Base-by-base conservation (phyloP, 2,329 filamentous ascomycete genomes). In the Trichoderma atrobrunneum region DNA sequence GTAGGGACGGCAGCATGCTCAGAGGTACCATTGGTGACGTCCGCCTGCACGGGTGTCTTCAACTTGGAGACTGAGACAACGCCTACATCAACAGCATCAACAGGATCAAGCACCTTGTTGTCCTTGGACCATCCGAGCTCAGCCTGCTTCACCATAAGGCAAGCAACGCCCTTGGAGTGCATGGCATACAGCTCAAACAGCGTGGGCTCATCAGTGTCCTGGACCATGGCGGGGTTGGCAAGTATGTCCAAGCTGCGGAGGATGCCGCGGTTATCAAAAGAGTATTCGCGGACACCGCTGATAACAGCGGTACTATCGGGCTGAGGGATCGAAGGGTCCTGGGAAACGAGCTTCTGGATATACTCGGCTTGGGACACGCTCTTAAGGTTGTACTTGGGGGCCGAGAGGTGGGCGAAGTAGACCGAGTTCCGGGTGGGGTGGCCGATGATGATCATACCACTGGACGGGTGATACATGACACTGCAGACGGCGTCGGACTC, bases 401-500 rank as follows among this genome's bases (percentile, higher is more conserved):
- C 95, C 67, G 95, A 98, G 48, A 99, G 86, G 78, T 98, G 95
- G 65, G 98, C 90, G 83, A 99, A 97, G 85, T 98, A 99, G 81
- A 99, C 91, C 8, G 95, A 98, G 84, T 99, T 99, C 75, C 96
- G 91, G 2, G 95, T 98, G 12, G 97, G 96, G 79, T 99, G 96
- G 43, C 95, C 97, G 73, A 99, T 92, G 73, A 97, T 90, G 79
- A 99, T 93, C 84, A 98, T 97, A 72, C 95, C 95, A 34, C 95
- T 96, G 74, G 90, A 88, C 7, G 96, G 92, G 80, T 99, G 95
- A 81, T 98, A 99, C 79, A 92, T 91, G 79, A 99, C 92, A 80
- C 95, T 98, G 86, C 96, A 99, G 73, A 98, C 95, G n/a, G 94
- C 94, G 82, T 98, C 95, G 3, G 94, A 97, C 80, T 98, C 95